phyloP scores from a whole-genome alignment of 495 filamentous ascomycete species.

The Xylaria longipes region DNA sequence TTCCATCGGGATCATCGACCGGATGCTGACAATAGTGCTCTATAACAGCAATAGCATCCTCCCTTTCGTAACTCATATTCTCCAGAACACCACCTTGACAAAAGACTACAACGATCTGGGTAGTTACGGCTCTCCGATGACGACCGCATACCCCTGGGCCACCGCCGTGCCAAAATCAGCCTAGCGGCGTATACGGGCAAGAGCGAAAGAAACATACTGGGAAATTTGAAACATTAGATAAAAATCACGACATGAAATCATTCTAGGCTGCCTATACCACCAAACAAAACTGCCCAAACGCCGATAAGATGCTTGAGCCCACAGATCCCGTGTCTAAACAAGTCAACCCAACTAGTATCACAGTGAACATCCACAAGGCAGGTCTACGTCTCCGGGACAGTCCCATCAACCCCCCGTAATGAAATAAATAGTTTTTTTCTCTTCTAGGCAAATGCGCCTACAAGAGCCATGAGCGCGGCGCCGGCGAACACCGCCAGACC shows the following conservation, averaged over 20 bases:
- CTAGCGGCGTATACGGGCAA: neutral
- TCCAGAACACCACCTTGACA: constrained; percentile 54
- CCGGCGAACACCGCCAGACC: constrained; percentile 79
- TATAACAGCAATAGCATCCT: constrained; percentile 50
- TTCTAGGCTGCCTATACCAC: constrained; percentile 6
- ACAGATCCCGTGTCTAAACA: constrained; percentile 4
- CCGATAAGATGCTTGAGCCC: constrained; percentile 15
- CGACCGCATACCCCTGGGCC: constrained; percentile 56
- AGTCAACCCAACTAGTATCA: constrained; percentile 8
- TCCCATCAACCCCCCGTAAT: neutral
- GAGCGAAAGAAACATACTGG: neutral
- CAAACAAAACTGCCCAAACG: neutral
- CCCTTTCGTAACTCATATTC: constrained; percentile 57
- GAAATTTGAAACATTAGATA: neutral
- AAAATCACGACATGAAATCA: constrained; percentile 11
- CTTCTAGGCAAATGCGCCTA: constrained; percentile 83
- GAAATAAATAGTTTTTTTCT: neutral
- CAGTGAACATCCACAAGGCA: neutral
- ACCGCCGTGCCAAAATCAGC: constrained; percentile 45
- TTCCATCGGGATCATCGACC: neutral
- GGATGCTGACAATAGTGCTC: constrained; percentile 25
- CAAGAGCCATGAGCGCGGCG: constrained; percentile 81
- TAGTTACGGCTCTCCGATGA: constrained; percentile 54
- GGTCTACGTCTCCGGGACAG: neutral
- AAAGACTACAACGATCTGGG: constrained; percentile 55